Conservation (phyloP, 164 flowering plant genomes). For the Aristolochia fimbriata region DNA sequence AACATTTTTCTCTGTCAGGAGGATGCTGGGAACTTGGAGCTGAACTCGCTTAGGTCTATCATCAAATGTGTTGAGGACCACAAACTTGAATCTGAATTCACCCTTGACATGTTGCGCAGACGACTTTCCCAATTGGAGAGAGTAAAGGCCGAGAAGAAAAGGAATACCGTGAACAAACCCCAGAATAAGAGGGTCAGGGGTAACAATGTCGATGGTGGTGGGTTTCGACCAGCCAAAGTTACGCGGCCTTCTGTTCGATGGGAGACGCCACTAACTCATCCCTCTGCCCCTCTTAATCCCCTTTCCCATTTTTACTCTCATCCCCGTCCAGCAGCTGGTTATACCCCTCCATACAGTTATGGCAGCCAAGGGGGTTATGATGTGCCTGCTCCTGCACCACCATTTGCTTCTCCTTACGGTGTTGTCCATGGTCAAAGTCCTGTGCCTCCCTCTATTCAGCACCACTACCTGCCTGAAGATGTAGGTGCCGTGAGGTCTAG, state of each 20-base stretch:
- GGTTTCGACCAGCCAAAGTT: conserved; percentile 32
- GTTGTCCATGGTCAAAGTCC: conserved; percentile 26
- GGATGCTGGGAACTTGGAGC: conserved; percentile 19
- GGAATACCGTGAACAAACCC: conserved; percentile 19
- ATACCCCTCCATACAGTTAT: conserved; percentile 29
- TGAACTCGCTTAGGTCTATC: conserved; percentile 39
- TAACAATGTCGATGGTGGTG: conserved; percentile 19
- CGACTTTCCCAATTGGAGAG: conserved; percentile 41
- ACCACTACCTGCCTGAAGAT: conserved; percentile 21
- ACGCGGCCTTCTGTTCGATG: conserved; percentile 27
- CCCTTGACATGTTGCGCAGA: conserved; percentile 32
- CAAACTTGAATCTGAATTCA: conserved; percentile 43
- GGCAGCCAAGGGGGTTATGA: conserved; percentile 29
- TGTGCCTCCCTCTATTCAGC: conserved; percentile 24
- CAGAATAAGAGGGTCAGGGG: conserved; percentile 31
- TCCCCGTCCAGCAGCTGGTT: conserved; percentile 27
- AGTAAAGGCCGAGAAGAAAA: conserved; percentile 35
- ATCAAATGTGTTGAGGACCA: conserved; percentile 58
- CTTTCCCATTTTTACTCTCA: conserved; percentile 32
- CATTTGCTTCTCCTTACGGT: conserved; percentile 29
- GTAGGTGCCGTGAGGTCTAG: conserved; percentile 15
- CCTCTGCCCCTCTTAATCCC: conserved; percentile 27
- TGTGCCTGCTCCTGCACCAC: conserved; percentile 14
- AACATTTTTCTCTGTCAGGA: neutral
- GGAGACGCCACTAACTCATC: conserved; percentile 27